Percentiles rank a stretch among this genome's conserved stretches.
phyloP scores from a whole-genome alignment of 2,329 filamentous ascomycete genomes.

The Lomentospora prolificans region DNA sequence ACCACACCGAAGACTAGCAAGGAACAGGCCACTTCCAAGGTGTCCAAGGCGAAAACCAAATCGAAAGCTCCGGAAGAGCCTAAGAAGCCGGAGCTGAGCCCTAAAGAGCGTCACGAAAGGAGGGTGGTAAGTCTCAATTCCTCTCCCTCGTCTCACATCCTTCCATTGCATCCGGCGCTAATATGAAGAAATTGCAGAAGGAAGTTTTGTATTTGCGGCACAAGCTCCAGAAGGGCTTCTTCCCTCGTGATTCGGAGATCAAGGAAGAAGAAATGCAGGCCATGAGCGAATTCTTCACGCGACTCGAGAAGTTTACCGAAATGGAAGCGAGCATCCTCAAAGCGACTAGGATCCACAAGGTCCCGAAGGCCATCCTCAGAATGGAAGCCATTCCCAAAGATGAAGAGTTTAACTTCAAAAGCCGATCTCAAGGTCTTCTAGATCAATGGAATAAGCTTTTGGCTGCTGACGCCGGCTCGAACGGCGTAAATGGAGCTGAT shows the following conservation, averaged over 20 bases:
- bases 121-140: slow-evolving; percentile 40
- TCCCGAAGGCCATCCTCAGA: slow-evolving; percentile 89
- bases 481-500: slow-evolving; percentile 38
- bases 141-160: not conserved
- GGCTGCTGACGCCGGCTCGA: slow-evolving; percentile 41
- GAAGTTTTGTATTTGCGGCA: slow-evolving; percentile 90
- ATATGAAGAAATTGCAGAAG: slow-evolving; percentile 36
- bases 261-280: slow-evolving; percentile 73
- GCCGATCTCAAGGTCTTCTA: slow-evolving; percentile 69
- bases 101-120: slow-evolving; percentile 47
- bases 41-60: slow-evolving; percentile 42
- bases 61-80: slow-evolving; percentile 41
- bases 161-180: not conserved
- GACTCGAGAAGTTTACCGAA: slow-evolving; percentile 70
- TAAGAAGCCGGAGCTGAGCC: slow-evolving; percentile 48
- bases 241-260: slow-evolving; percentile 75
- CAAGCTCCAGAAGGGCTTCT: slow-evolving; percentile 87
- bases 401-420: slow-evolving; percentile 81
- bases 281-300: slow-evolving; percentile 68
- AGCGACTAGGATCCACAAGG: slow-evolving; percentile 95
- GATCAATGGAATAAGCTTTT: slow-evolving; percentile 82
- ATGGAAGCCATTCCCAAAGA: slow-evolving; percentile 77
- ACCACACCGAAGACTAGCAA: slow-evolving; percentile 44
- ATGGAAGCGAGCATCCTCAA: slow-evolving; percentile 85
- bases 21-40: slow-evolving; percentile 43